These are phyloP conservation scores for Cystobasidiaceae sp. DNA, from an alignment of 1,284 basidiomycete genomes.

Conservation along the genomic window DNA sequence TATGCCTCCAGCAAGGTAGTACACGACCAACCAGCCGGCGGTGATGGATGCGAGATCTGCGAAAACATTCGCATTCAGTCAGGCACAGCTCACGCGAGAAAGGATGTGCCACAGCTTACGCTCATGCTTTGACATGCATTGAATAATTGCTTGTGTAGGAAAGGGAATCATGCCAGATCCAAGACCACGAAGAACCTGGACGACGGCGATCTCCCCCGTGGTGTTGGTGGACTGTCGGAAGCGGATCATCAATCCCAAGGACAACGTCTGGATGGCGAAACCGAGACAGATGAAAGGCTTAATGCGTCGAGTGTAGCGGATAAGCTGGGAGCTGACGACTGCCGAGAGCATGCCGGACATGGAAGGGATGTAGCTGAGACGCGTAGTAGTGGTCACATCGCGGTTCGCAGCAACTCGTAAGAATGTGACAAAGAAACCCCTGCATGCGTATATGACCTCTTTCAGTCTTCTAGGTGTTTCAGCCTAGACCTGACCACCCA, in stretches of 20 bases:
- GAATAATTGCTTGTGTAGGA: conserved; percentile 42
- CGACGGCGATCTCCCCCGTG: conserved; percentile 42
- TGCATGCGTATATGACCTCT: neutral
- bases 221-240: conserved; percentile 42
- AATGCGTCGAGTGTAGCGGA: conserved; percentile 39
- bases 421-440: neutral
- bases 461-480: neutral
- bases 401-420: conserved; percentile 42
- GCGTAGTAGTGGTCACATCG: conserved; percentile 40
- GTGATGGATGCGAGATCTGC: conserved; percentile 45
- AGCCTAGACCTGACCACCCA: conserved; percentile 40
- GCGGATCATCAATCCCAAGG: conserved; percentile 46
- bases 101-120: neutral
- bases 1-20: conserved; percentile 47
- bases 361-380: conserved; percentile 41
- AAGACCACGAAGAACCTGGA: conserved; percentile 44
- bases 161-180: conserved; percentile 45
- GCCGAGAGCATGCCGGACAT: conserved; percentile 43
- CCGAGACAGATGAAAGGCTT: conserved; percentile 46
- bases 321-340: conserved; percentile 31
- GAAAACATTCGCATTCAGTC: too few species aligned
- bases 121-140: conserved; percentile 45
- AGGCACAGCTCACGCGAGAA: neutral
- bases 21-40: conserved; percentile 44
- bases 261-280: conserved; percentile 42